These are phyloP conservation scores for Apiosordaria backusii DNA, from an alignment of 495 filamentous ascomycete species.

Conservation along the genomic window DNA sequence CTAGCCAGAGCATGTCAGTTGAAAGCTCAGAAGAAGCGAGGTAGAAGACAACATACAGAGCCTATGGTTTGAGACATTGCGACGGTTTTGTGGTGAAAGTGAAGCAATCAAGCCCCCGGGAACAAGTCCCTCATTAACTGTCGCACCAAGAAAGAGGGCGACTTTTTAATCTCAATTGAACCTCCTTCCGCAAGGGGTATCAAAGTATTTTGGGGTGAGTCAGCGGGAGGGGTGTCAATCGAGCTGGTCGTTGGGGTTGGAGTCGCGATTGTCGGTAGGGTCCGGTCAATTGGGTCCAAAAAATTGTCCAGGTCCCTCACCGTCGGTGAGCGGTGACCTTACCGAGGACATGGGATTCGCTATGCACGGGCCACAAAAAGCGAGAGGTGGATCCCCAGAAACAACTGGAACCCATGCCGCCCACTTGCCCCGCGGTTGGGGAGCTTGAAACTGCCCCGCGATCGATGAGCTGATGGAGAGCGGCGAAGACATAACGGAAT, in stretches of 20 bases:
- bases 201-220: neutral
- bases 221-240: neutral
- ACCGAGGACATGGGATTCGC: neutral
- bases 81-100: slow-evolving; percentile 7
- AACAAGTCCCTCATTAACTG: slow-evolving; percentile 30
- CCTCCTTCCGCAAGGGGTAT: neutral
- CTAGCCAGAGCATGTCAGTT: slow-evolving; percentile 41
- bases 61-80: slow-evolving; percentile 29
- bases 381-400: neutral
- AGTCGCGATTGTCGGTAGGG: neutral
- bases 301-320: slow-evolving; percentile 2
- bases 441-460: slow-evolving; percentile 5
- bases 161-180: neutral
- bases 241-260: neutral
- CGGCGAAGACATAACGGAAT: neutral
- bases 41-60: slow-evolving; percentile 14
- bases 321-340: neutral
- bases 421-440: neutral
- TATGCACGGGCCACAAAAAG: neutral
- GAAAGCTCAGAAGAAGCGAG: no score
- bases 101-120: slow-evolving; percentile 16
- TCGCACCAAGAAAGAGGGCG: slow-evolving; percentile 2
- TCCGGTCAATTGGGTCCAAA: neutral
- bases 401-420: neutral
- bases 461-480: slow-evolving; percentile 1